Conservation (phyloP, 2,329 filamentous ascomycete genomes). For the Pseudodiploospora longispora region DNA sequence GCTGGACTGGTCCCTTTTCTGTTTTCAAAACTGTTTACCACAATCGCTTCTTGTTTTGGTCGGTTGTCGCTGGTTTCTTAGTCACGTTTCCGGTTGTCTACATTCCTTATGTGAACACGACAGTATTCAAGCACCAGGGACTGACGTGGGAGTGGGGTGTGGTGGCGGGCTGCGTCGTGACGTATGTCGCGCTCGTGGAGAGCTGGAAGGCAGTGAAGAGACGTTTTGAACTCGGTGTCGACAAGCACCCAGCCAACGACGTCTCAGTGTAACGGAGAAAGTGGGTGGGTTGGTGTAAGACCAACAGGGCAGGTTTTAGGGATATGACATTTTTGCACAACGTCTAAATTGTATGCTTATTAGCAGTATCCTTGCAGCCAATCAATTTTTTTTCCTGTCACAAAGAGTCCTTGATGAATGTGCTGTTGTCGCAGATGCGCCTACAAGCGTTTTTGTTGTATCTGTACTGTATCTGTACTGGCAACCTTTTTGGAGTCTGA, state of each 20-base stretch:
- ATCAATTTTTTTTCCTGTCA: slow-evolving; percentile 17
- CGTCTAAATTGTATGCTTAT: slow-evolving; percentile 18
- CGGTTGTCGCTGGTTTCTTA: slow-evolving; percentile 51
- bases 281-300: slow-evolving; percentile 1
- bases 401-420: neutral
- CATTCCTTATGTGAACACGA: slow-evolving; percentile 56
- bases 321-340: slow-evolving; percentile 16
- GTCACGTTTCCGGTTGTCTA: slow-evolving; percentile 58
- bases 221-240: slow-evolving; percentile 28
- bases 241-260: slow-evolving; percentile 9
- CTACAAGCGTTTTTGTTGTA: neutral
- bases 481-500: neutral
- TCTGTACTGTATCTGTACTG: neutral
- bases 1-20: slow-evolving; percentile 39
- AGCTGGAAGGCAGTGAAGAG: slow-evolving; percentile 63
- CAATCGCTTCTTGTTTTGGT: slow-evolving; percentile 61
- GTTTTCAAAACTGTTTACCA: slow-evolving; percentile 55
- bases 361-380: slow-evolving; percentile 20
- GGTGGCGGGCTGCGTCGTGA: slow-evolving; percentile 48
- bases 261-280: slow-evolving; percentile 1
- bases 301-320: slow-evolving; percentile 19
- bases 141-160: slow-evolving; percentile 68
- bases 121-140: slow-evolving; percentile 61
- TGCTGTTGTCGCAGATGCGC: no score
- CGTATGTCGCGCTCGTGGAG: slow-evolving; percentile 59